phyloP scores from a whole-genome alignment of 73 alveolate genomes.

The Breviolum minutum region DNA sequence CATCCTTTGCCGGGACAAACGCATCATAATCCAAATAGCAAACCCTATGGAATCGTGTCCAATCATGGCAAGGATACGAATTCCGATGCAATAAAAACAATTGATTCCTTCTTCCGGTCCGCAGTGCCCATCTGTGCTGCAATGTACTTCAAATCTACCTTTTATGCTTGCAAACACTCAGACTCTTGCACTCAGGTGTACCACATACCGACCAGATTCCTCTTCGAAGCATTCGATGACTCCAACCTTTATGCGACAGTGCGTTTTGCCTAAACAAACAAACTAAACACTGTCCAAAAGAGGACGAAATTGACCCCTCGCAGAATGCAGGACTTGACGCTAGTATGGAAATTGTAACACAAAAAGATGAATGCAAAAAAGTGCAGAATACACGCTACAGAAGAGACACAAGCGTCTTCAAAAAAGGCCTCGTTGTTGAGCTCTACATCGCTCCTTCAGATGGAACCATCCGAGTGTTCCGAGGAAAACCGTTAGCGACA shows the following conservation, averaged over 20 bases:
- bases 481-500: too few species aligned
- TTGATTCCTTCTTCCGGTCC: too few species aligned
- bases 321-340: too few species aligned
- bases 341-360: too few species aligned
- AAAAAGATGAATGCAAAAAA: background rate
- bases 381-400: background rate
- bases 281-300: background rate
- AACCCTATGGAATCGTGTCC: too few species aligned
- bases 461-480: too few species aligned
- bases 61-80: too few species aligned
- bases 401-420: background rate
- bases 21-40: too few species aligned
- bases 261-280: background rate
- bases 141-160: background rate
- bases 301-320: too few species aligned
- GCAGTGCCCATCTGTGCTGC: too few species aligned
- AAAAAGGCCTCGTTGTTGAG: slow-evolving; percentile 14
- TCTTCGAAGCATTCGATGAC: slow-evolving; percentile 81
- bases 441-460: slow-evolving; percentile 30
- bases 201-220: slow-evolving; percentile 49
- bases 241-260: slow-evolving; percentile 6
- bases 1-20: slow-evolving; percentile 6
- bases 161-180: background rate
- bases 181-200: background rate
- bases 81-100: too few species aligned